phyloP scores from a whole-genome alignment of 345 rosid species.

The Gossypioides kirkii region DNA sequence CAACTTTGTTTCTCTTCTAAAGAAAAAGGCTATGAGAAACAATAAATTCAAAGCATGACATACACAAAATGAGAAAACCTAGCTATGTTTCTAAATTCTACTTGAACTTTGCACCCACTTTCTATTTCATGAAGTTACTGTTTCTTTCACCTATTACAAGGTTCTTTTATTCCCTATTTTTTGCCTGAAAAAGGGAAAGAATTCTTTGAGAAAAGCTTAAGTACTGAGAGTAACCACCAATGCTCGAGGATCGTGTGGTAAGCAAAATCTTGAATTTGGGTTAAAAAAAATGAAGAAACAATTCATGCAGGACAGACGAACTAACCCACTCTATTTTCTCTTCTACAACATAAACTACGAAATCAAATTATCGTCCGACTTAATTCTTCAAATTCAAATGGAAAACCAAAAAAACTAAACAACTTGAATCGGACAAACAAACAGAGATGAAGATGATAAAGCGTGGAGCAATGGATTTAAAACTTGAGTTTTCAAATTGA shows the following conservation, averaged over 20 bases:
- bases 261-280: no score
- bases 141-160: background rate
- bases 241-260: no score
- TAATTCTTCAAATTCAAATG: background rate
- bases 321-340: background rate
- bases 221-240: no score
- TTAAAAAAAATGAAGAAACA: background rate
- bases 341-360: background rate
- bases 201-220: background rate
- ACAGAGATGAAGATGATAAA: background rate
- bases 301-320: background rate
- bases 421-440: background rate
- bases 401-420: background rate
- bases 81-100: background rate
- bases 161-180: background rate
- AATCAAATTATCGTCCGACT: background rate
- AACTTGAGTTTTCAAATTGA: background rate
- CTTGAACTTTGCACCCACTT: background rate
- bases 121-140: background rate
- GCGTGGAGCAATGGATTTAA: background rate
- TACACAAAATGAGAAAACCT: background rate
- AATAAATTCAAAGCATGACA: slow-evolving; percentile 10
- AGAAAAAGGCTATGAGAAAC: background rate
- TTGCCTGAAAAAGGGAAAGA: background rate
- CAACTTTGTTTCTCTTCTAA: background rate